Percentiles rank a stretch among this genome's conserved stretches.
Conservation (phyloP, 2,329 filamentous ascomycete genomes). For the Talaromyces sp. region DNA sequence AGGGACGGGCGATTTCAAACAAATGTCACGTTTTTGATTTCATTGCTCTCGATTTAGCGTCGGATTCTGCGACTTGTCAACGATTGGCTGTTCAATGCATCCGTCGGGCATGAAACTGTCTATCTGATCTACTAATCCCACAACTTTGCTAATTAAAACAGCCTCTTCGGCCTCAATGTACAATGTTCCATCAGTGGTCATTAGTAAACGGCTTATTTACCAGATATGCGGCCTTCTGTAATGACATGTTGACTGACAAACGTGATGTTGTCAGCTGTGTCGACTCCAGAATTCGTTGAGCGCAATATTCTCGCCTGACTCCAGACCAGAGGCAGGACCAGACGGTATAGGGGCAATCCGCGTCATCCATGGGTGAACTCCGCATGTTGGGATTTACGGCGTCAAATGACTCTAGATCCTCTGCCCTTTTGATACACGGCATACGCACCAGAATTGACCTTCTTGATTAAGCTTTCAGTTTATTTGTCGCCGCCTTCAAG, state of each 20-base stretch:
- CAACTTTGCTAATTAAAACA: neutral
- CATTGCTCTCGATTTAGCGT: neutral
- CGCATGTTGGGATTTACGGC: constrained; percentile 5
- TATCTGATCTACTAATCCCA: neutral
- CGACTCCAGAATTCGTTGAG: neutral
- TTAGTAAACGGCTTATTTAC: neutral
- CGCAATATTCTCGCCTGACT: neutral
- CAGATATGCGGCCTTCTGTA: neutral
- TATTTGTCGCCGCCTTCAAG: neutral
- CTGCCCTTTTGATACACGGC: neutral
- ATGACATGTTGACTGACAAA: neutral
- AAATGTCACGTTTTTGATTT: neutral
- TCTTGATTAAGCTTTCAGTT: neutral
- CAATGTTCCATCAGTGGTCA: neutral
- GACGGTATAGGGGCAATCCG: neutral
- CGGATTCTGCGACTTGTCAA: neutral
- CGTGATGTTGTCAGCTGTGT: neutral
- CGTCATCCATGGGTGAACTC: neutral
- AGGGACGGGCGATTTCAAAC: neutral
- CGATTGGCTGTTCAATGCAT: neutral
- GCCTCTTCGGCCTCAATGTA: neutral
- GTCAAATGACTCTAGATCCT: neutral
- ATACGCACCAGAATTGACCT: neutral
- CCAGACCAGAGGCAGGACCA: neutral
- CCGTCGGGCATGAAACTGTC: neutral